A percentile compares a stretch with the other conserved stretches of the same genome.
Evolutionary conservation across 495 filamentous ascomycete species (phyloP).

Genomic region (Achaetomiella virescens): DNA sequence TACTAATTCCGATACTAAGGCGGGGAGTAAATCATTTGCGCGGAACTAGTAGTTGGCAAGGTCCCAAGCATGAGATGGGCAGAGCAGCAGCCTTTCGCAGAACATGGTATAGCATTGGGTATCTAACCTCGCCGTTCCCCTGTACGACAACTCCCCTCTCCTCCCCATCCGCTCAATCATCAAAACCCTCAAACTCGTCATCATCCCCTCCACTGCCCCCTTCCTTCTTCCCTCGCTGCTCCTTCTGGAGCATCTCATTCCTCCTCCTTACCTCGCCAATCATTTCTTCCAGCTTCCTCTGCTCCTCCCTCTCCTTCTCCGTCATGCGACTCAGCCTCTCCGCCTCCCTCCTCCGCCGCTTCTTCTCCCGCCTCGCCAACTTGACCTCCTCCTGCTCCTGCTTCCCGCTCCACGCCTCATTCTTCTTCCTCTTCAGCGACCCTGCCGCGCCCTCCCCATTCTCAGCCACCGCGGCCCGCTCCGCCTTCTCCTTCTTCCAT

Average conservation of each 20-base stretch:
- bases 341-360: slow-evolving; percentile 63
- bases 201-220: slow-evolving; percentile 28
- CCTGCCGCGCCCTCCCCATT: slow-evolving; percentile 37
- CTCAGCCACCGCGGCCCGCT: slow-evolving; percentile 41
- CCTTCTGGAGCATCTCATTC: slow-evolving; percentile 21
- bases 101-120: slow-evolving; percentile 3
- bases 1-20: too few species aligned
- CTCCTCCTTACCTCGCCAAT: slow-evolving; percentile 61
- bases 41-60: too few species aligned
- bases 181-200: slow-evolving; percentile 45
- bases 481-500: slow-evolving; percentile 26
- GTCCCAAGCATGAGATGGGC: too few species aligned
- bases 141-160: too few species aligned
- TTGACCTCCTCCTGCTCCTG: slow-evolving; percentile 61
- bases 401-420: slow-evolving; percentile 80
- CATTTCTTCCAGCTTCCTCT: slow-evolving; percentile 63
- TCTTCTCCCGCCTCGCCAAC: slow-evolving; percentile 65
- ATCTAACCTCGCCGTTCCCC: background rate
- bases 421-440: slow-evolving; percentile 44
- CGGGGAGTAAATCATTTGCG: too few species aligned
- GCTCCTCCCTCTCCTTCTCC: slow-evolving; percentile 63
- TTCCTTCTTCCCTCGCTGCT: slow-evolving; percentile 34
- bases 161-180: slow-evolving; percentile 15
- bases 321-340: slow-evolving; percentile 64
- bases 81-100: too few species aligned